These are phyloP conservation scores for Petunia hybrid DNA, from an alignment of 305 asterid genomes.

Conservation along the genomic window DNA sequence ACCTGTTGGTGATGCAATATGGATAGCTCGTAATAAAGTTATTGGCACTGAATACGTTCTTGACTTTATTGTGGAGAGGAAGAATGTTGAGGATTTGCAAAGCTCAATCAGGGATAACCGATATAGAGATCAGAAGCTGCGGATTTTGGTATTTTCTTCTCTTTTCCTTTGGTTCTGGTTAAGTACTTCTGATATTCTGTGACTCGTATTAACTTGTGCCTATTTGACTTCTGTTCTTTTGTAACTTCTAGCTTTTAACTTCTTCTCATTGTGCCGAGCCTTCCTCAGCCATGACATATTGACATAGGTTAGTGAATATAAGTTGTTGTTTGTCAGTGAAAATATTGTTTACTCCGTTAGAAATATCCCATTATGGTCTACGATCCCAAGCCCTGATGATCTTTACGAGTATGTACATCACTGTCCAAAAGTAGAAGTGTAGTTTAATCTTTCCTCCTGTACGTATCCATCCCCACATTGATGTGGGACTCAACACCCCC, in stretches of 20 bases:
- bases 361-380: not conserved
- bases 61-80: constrained; percentile 97
- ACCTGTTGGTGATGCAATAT: constrained; percentile 95
- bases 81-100: constrained; percentile 90
- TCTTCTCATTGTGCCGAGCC: constrained; percentile 15
- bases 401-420: not conserved
- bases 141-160: constrained; percentile 69
- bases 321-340: not conserved
- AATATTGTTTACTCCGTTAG: constrained; percentile 13
- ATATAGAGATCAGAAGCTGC: constrained; percentile 92
- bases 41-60: constrained; percentile 79
- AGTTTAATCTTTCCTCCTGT: not conserved
- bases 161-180: constrained; percentile 19
- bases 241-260: constrained; percentile 28
- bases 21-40: constrained; percentile 87
- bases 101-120: constrained; percentile 89
- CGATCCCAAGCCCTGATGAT: constrained; percentile 7
- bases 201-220: constrained; percentile 24
- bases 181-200: constrained; percentile 20
- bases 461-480: no score
- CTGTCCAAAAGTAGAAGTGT: constrained; percentile 14
- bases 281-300: not conserved
- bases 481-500: no score
- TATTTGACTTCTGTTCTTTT: constrained; percentile 13
- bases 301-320: not conserved